Percentiles rank a stretch among this genome's conserved stretches.
Conservation (phyloP, 2,329 filamentous ascomycete species). For the Venturia nashicola region DNA sequence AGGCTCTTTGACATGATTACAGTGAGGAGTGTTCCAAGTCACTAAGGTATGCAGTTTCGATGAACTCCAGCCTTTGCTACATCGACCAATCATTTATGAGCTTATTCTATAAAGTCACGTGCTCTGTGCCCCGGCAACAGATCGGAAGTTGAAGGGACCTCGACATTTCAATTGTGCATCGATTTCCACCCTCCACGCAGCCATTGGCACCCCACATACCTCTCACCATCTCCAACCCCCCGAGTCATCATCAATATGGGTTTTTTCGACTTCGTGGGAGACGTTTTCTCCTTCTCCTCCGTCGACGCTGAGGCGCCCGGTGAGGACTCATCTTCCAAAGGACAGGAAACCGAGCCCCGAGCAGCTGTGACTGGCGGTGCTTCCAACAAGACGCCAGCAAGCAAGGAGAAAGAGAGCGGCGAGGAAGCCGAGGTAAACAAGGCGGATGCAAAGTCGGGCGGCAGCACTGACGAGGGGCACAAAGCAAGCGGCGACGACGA, state of each 20-base stretch:
- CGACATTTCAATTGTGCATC: background rate
- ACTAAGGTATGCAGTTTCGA: no score
- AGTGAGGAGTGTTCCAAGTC: background rate
- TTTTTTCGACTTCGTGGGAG: conserved; percentile 51
- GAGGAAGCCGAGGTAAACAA: conserved; percentile 31
- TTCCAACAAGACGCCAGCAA: conserved; percentile 20
- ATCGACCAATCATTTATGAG: background rate
- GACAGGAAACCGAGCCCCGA: conserved; percentile 17
- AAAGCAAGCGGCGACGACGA: conserved; percentile 47
- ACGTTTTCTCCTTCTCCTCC: conserved; percentile 43
- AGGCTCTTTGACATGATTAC: background rate
- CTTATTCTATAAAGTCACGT: background rate
- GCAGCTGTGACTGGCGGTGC: conserved; percentile 25
- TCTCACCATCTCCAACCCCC: conserved; percentile 13
- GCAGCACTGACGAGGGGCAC: conserved; percentile 37
- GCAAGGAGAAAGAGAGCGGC: conserved; percentile 30
- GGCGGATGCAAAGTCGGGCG: conserved; percentile 25
- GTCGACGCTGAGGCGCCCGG: conserved; percentile 33
- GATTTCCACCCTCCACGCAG: background rate
- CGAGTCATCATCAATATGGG: conserved; percentile 40
- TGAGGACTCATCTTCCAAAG: conserved; percentile 19
- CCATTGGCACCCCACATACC: conserved; percentile 8
- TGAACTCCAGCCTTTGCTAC: no score
- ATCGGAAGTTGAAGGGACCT: background rate
- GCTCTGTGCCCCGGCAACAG: background rate